These are phyloP conservation scores for Coemansia sp. DNA, from an alignment of 192 early-diverging fungal genomes.

Conservation along the genomic window DNA sequence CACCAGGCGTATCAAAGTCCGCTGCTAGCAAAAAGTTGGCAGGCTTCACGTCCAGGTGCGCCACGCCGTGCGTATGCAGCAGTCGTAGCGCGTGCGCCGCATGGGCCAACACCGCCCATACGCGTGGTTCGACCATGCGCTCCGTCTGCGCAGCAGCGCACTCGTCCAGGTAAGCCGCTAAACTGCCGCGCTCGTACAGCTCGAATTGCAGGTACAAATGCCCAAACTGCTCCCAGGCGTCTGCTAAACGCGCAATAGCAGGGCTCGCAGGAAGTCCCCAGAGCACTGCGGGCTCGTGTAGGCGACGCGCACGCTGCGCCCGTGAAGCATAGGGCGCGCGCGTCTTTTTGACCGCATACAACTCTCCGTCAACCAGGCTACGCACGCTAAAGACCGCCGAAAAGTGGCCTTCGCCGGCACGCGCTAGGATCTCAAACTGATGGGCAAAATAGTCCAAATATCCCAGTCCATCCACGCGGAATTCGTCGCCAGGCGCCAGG, in stretches of 20 bases:
- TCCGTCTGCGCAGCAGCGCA: conserved; percentile 11
- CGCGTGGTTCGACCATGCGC: conserved; percentile 55
- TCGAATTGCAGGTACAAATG: conserved; percentile 88
- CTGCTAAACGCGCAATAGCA: conserved; percentile 68
- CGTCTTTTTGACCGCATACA: conserved; percentile 85
- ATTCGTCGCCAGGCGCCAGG: conserved; percentile 32
- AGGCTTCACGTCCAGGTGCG: conserved; percentile 92
- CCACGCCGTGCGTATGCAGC: conserved; percentile 68
- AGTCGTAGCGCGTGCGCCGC: conserved; percentile 61
- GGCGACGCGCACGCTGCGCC: conserved; percentile 64
- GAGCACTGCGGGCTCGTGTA: conserved; percentile 84
- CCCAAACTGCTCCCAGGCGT: conserved; percentile 92
- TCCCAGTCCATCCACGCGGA: conserved; percentile 32
- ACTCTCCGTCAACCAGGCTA: conserved; percentile 57
- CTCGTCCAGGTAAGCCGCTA: conserved; percentile 37
- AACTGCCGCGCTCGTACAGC: conserved; percentile 77
- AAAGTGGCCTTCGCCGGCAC: conserved; percentile 80
- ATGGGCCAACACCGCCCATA: conserved; percentile 67
- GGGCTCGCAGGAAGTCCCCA: conserved; percentile 60
- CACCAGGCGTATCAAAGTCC: conserved; percentile 22
- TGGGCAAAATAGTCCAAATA: conserved; percentile 67
- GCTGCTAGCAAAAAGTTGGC: conserved; percentile 76
- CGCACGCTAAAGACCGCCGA: conserved; percentile 78
- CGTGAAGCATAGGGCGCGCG: conserved; percentile 65
- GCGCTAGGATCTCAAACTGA: conserved; percentile 63